These are phyloP conservation scores for Monilinia aucupariae DNA, from an alignment of 2,329 filamentous ascomycete species.

Conservation along the genomic window DNA sequence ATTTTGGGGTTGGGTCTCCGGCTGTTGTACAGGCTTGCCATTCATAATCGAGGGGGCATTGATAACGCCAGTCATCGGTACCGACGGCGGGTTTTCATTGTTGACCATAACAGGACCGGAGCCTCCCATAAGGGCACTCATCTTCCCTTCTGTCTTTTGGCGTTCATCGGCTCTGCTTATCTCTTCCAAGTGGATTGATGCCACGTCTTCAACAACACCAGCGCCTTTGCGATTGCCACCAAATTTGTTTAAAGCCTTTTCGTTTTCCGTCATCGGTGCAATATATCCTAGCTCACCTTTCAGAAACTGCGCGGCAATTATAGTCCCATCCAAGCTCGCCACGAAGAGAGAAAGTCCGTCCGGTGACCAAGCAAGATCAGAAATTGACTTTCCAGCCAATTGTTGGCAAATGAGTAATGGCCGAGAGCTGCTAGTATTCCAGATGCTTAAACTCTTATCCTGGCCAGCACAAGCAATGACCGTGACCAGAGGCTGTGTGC, in stretches of 20 bases:
- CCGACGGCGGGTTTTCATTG: slow-evolving; percentile 30
- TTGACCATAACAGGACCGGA: slow-evolving; percentile 40
- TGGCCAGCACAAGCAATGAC: slow-evolving; percentile 96
- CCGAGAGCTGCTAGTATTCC: slow-evolving; percentile 93
- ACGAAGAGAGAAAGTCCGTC: slow-evolving; percentile 83
- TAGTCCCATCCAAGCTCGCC: slow-evolving; percentile 83
- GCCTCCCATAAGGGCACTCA: slow-evolving; percentile 98
- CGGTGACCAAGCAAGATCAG: slow-evolving; percentile 88
- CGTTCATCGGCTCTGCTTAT: slow-evolving; percentile 88
- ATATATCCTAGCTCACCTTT: slow-evolving; percentile 86
- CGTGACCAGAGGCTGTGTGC: slow-evolving; percentile 59
- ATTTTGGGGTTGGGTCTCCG: slow-evolving; percentile 38
- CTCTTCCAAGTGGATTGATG: slow-evolving; percentile 81
- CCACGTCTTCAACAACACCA: slow-evolving; percentile 87
- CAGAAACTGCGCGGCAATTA: slow-evolving; percentile 76
- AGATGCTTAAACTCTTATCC: slow-evolving; percentile 92
- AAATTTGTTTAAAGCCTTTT: slow-evolving; percentile 87
- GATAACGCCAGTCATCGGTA: slow-evolving; percentile 25
- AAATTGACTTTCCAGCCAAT: slow-evolving; percentile 83
- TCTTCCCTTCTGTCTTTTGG: slow-evolving; percentile 83
- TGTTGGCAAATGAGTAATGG: slow-evolving; percentile 89
- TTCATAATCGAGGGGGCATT: slow-evolving; percentile 24
- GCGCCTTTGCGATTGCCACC: slow-evolving; percentile 81
- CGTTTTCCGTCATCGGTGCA: slow-evolving; percentile 79
- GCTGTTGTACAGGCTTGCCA: slow-evolving; percentile 25